Percentiles rank a stretch among this genome's conserved stretches.
These are phyloP conservation scores for Acacia acuminata DNA, from an alignment of 306 rosid species.

Conservation along the genomic window DNA sequence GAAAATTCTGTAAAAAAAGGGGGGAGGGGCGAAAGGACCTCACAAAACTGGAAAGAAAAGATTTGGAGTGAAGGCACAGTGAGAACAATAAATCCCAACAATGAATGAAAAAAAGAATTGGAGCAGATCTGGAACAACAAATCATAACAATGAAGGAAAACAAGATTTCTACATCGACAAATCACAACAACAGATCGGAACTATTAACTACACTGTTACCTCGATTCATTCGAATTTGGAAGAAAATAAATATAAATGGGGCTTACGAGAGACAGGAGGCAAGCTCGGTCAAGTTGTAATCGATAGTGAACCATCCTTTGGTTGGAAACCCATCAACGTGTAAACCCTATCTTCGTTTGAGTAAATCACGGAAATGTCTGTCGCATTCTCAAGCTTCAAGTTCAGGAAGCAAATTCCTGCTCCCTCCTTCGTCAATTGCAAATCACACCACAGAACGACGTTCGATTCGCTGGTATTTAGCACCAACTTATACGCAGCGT, in stretches of 20 bases:
- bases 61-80: too few species aligned
- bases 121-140: too few species aligned
- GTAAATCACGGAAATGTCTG: conserved; percentile 30
- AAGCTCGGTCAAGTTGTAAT: conserved; percentile 53
- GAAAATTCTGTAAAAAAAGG: too few species aligned
- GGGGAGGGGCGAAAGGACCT: too few species aligned
- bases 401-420: conserved; percentile 76
- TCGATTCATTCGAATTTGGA: neutral
- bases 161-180: too few species aligned
- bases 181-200: too few species aligned
- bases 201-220: neutral
- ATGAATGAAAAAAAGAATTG: too few species aligned
- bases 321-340: conserved; percentile 49
- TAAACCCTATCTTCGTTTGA: conserved; percentile 30
- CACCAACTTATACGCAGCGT: conserved; percentile 50
- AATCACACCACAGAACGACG: conserved; percentile 76
- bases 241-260: neutral
- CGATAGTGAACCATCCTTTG: conserved; percentile 59
- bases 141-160: too few species aligned
- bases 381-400: conserved; percentile 55
- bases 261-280: conserved; percentile 53
- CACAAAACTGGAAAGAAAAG: too few species aligned
- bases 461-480: conserved; percentile 36
- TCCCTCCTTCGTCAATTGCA: conserved; percentile 78
- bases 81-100: too few species aligned